phyloP scores from a whole-genome alignment of 2,329 filamentous ascomycete species.

The Zymoseptoria pseudotritici region DNA sequence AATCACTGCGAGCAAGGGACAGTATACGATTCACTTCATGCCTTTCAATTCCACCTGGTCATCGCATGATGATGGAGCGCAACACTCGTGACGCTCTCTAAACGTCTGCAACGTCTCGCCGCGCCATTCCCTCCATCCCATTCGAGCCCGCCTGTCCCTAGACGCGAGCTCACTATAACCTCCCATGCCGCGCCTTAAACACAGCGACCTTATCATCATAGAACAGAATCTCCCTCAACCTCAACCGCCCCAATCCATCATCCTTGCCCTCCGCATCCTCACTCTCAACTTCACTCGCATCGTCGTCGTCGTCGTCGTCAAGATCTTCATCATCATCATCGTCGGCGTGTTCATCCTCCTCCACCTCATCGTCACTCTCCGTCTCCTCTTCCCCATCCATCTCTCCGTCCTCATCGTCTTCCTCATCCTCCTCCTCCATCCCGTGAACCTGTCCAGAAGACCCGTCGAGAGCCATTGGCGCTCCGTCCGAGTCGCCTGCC shows the following conservation, averaged over 20 bases:
- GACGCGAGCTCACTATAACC: conserved; percentile 21
- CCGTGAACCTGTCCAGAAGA: conserved; percentile 3
- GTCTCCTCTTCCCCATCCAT: conserved; percentile 37
- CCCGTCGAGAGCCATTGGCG: conserved; percentile 16
- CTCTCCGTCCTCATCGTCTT: conserved; percentile 42
- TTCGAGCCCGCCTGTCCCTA: not conserved
- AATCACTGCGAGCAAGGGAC: too few species aligned
- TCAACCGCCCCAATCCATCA: conserved; percentile 38
- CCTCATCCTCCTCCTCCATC: conserved; percentile 42
- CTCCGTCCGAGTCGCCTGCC: conserved; percentile 32
- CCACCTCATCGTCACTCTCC: conserved; percentile 45
- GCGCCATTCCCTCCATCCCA: not conserved
- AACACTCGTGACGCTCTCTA: too few species aligned
- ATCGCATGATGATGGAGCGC: too few species aligned
- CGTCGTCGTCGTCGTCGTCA: conserved; percentile 26
- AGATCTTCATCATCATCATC: conserved; percentile 36
- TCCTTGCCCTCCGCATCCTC: conserved; percentile 4
- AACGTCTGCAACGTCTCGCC: not conserved
- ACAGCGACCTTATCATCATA: conserved; percentile 78
- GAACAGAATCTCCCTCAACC: conserved; percentile 70
- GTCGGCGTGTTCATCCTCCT: conserved; percentile 29
- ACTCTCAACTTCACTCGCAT: conserved; percentile 32
- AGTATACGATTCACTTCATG: too few species aligned
- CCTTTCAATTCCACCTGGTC: too few species aligned
- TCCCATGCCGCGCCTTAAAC: conserved; percentile 66